phyloP scores from a whole-genome alignment of 495 filamentous ascomycete genomes.

The Talaromyces proteolyticus region DNA sequence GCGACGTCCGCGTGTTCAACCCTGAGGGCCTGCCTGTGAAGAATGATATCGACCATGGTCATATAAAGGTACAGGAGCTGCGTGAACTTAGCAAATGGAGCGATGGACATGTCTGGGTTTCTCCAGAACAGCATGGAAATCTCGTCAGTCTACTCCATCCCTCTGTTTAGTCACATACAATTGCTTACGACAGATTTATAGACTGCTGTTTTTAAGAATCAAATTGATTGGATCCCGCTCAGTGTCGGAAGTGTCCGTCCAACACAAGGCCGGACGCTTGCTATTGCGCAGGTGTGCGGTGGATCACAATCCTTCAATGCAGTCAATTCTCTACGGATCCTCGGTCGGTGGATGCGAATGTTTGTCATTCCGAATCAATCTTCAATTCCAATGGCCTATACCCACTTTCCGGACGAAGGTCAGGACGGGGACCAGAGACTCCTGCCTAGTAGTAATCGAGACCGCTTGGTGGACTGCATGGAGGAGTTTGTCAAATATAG shows the following conservation, averaged over 20 bases:
- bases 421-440: constrained; percentile 48
- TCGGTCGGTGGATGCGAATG: constrained; percentile 77
- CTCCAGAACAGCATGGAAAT: constrained; percentile 67
- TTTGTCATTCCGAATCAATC: constrained; percentile 68
- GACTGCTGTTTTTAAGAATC: constrained; percentile 70
- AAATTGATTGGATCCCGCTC: constrained; percentile 72
- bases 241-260: constrained; percentile 57
- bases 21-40: constrained; percentile 57
- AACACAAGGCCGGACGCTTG: constrained; percentile 63
- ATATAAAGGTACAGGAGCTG: constrained; percentile 62
- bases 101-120: constrained; percentile 65
- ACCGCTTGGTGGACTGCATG: constrained; percentile 69
- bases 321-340: constrained; percentile 63
- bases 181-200: too few species aligned
- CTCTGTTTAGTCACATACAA: neutral
- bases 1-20: constrained; percentile 62
- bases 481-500: constrained; percentile 76
- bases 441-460: constrained; percentile 55
- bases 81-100: constrained; percentile 59
- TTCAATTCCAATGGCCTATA: constrained; percentile 59
- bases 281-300: constrained; percentile 59
- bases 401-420: constrained; percentile 52
- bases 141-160: constrained; percentile 36
- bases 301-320: constrained; percentile 70
- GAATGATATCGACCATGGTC: constrained; percentile 51